Base-by-base conservation (phyloP, 306 rosid genomes). In the Pyrus pyrifolia region DNA sequence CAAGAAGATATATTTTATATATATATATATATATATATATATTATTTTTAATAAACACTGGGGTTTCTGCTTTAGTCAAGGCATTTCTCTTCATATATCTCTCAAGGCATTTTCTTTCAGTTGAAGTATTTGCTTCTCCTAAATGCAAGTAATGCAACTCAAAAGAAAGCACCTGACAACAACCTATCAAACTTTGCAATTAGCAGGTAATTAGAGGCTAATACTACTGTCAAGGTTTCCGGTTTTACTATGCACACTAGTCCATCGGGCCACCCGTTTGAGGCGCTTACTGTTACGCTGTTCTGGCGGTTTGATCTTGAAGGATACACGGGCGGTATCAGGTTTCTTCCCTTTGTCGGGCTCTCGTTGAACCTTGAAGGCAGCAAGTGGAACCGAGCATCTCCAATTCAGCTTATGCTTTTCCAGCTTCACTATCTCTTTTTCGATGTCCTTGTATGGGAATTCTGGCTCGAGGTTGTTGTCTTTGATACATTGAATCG, bases 401-500 rank as follows among this genome's bases (percentile, higher is more conserved):
- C 66, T 64, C 64, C 79, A 31, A 22, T 55, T 63, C 25, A n/a
- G 65, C 82, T 64, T 83, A 35, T 78, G 73, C 51, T 38, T 72
- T 75, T 78, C 79, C 27, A 88, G 79, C 55, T 15, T 42, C 29
- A 10, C 22, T 73, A 88, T 81, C 29, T 83, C 82, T 4, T 23
- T 45, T 22, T 73, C 61, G 71, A 89, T 82, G 73, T 46, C 77
- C 5, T 29, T 40, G 23, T 78, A 71, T 30, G 83, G 79, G 81
- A 78, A 72, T 64, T 71, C 73, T 51, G 83, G 70, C 68, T 77
- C 70, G 27, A 87, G 84, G 17, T 78, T 74, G 82, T 82, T 68
- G n/a, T 86, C 90, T 57, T 74, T 70, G 33, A 89, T 75, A 80
- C 90, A 89, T 68, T 66, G 35, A 27, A 83, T 62, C 42, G 80